These are phyloP conservation scores for Rhizophagus prolifer DNA, from an alignment of 192 early-diverging fungal genomes.

Conservation along the genomic window DNA sequence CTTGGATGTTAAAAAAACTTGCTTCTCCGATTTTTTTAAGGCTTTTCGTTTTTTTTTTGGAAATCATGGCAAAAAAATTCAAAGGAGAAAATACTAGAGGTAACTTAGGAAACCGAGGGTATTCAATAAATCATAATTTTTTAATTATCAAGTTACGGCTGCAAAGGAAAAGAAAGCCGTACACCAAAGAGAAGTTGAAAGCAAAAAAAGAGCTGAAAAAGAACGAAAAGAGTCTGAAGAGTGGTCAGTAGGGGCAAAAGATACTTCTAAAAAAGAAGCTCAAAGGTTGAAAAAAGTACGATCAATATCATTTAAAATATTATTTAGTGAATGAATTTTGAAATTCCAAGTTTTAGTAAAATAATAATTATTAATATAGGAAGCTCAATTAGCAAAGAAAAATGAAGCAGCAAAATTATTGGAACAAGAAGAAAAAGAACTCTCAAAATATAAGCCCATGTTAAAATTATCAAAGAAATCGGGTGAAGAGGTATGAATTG, in stretches of 20 bases:
- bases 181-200: slow-evolving; percentile 61
- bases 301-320: too few species aligned
- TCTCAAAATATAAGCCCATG: slow-evolving; percentile 45
- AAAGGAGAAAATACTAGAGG: slow-evolving; percentile 54
- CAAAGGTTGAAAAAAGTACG: slow-evolving; percentile 56
- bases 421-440: slow-evolving; percentile 57
- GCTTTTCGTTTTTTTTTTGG: too few species aligned
- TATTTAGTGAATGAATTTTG: too few species aligned
- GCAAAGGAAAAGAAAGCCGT: slow-evolving; percentile 77
- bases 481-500: slow-evolving; percentile 46
- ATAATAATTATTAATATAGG: slow-evolving; percentile 37
- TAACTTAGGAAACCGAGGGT: slow-evolving; percentile 7
- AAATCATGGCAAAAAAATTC: slow-evolving; percentile 57
- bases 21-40: too few species aligned
- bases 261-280: slow-evolving; percentile 59
- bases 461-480: slow-evolving; percentile 34
- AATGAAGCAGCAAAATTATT: slow-evolving; percentile 51
- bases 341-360: too few species aligned
- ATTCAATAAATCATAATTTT: too few species aligned
- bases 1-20: too few species aligned
- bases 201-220: slow-evolving; percentile 45
- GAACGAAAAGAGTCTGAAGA: slow-evolving; percentile 60
- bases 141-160: slow-evolving; percentile 47
- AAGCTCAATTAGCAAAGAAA: slow-evolving; percentile 51
- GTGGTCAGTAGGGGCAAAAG: slow-evolving; percentile 72